Evolutionary conservation across 2,329 filamentous ascomycete genomes (phyloP).

Genomic region (Sclerotinia spermophila): DNA sequence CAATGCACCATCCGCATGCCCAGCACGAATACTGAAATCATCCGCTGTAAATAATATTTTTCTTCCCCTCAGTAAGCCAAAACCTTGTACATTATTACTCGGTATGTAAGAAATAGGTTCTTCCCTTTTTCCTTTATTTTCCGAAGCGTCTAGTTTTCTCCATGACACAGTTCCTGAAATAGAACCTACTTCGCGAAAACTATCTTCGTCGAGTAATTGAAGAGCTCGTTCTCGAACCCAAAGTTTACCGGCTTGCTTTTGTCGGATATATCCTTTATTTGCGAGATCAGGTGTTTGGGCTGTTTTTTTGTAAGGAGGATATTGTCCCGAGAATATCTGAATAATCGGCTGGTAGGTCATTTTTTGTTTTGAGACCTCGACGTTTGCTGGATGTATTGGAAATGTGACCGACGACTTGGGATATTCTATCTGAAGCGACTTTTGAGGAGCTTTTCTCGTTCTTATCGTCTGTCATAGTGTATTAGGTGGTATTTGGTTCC

Average conservation of each 20-base stretch:
- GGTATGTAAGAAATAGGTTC: constrained; percentile 51
- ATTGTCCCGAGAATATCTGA: constrained; percentile 59
- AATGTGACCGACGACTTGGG: constrained; percentile 35
- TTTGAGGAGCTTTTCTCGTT: constrained; percentile 16
- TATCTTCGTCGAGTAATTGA: constrained; percentile 52
- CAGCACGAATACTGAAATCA: constrained; percentile 60
- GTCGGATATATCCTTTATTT: constrained; percentile 56
- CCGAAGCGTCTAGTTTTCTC: constrained; percentile 38
- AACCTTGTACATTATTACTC: constrained; percentile 60
- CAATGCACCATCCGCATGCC: constrained; percentile 60
- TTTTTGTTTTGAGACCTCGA: constrained; percentile 34
- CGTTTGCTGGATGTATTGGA: constrained; percentile 32
- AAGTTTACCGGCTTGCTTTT: constrained; percentile 61
- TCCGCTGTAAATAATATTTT: constrained; percentile 59
- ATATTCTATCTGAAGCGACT: constrained; percentile 33
- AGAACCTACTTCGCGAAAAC: constrained; percentile 57
- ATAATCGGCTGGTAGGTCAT: constrained; percentile 55
- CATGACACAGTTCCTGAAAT: constrained; percentile 57
- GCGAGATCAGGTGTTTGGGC: constrained; percentile 52
- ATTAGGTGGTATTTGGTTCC: not conserved
- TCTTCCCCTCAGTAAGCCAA: constrained; percentile 50
- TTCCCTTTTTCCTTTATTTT: constrained; percentile 43
- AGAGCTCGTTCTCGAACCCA: constrained; percentile 62
- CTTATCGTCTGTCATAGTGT: constrained; percentile 22
- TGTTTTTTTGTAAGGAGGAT: constrained; percentile 46